These are phyloP conservation scores for Gracilaria gracilis DNA, from an alignment of 23 red algal genomes.

Conservation along the genomic window DNA sequence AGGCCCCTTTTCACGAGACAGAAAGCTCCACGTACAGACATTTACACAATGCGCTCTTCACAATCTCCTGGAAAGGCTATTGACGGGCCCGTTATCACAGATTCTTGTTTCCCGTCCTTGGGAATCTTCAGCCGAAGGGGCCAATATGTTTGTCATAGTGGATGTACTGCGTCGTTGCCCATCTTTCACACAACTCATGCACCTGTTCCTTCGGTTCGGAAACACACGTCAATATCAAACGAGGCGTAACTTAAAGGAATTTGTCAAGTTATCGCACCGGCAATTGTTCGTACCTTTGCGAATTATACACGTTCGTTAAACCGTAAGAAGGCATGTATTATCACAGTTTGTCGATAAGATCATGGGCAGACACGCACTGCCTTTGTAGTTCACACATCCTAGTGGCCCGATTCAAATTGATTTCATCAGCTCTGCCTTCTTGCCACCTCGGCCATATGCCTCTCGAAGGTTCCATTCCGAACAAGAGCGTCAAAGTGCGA, in stretches of 20 bases:
- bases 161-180: background rate
- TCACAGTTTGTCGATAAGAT: background rate
- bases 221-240: no score
- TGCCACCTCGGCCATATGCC: background rate
- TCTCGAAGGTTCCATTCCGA: constrained; percentile 1
- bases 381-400: no score
- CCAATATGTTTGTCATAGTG: background rate
- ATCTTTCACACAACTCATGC: no score
- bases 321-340: background rate
- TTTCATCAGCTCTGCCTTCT: background rate
- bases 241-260: background rate
- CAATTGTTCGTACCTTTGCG: background rate
- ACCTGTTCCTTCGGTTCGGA: background rate
- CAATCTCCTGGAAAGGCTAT: background rate
- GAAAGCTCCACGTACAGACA: background rate
- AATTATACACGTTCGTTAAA: background rate
- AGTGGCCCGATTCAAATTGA: background rate
- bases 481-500: constrained; percentile 31
- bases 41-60: background rate
- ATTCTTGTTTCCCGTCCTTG: background rate
- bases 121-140: background rate
- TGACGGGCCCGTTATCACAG: background rate
- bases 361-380: no score
- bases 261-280: background rate
- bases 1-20: background rate